Evolutionary conservation across 1,284 basidiomycete genomes (phyloP), one percentile per base, ranked within the genome.

Genomic region (Ustilago cynodontis): DNA sequence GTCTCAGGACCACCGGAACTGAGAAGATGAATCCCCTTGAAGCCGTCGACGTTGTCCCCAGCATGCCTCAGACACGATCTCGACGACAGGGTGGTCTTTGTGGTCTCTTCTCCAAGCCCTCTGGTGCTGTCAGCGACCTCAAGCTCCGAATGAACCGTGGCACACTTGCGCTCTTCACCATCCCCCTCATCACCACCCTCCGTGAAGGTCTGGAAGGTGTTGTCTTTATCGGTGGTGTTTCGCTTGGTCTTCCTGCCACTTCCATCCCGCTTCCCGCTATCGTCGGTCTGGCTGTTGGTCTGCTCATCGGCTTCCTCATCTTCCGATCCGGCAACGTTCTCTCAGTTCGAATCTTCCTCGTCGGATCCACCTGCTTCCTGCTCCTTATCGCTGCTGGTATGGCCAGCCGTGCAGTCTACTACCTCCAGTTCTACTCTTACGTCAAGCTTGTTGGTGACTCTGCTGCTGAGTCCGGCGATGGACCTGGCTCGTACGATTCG

Each of bases 171-270:
- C 74, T 85, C 35, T 85, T 85, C 70, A 61, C 77, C 55, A 82
- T 85, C 39, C 83, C 83, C 6, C 71, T 85, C 47, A 65, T 85
- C 65, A 85, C 83, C 16, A 83, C 81, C 11, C 76, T 84, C 1
- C 81, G 83, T 31, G 83, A 85, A 66, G 83, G 83, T 24, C 69
- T 85, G 5, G 83, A 85, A 65, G 82, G 80, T 8, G 75, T 84
- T 37, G 82, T 85, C 24, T 85, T 84, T 60, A 80, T 84, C 62
- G 83, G 82, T 14, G 83, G 83, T 43, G 83, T 85, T 18, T 82
- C 81, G 14, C 81, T 85, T 41, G 80, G 82, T 47, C 65, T 84
- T 0, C 82, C 82, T 1, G 83, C 82, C 0, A 81, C 73, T 2
- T 82, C 79, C 5, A 85, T 85, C 43, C 83, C 83, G 0, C 75